phyloP scores from a whole-genome alignment of 306 rosid species.

The Cucumis cinereus region DNA sequence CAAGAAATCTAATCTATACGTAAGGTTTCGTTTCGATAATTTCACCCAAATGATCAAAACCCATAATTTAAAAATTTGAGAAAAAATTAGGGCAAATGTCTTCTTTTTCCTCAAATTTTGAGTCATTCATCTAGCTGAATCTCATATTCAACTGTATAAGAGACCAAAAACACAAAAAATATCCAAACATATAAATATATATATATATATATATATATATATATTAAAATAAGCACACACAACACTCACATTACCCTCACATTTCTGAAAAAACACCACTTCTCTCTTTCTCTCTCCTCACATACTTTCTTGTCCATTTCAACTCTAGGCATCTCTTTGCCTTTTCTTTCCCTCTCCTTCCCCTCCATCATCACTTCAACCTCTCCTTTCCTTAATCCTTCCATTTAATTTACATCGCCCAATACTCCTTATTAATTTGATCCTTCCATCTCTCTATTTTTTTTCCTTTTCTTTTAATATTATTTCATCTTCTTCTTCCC shows the following conservation, averaged over 20 bases:
- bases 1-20: too few relatives aligned
- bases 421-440: neutral
- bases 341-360: neutral
- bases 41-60: too few relatives aligned
- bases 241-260: neutral
- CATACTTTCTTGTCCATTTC: constrained; percentile 9
- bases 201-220: neutral
- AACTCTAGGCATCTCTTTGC: constrained; percentile 5
- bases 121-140: too few relatives aligned
- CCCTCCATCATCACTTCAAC: neutral
- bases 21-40: too few relatives aligned
- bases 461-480: neutral
- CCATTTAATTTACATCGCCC: neutral
- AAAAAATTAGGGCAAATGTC: too few relatives aligned
- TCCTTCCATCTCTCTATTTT: neutral
- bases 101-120: too few relatives aligned
- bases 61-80: too few relatives aligned
- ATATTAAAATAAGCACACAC: neutral
- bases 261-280: neutral
- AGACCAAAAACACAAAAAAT: too few relatives aligned
- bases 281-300: neutral
- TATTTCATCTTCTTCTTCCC: neutral
- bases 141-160: too few relatives aligned
- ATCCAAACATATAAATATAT: too few relatives aligned
- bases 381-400: constrained; percentile 1